Conservation (phyloP, 176 grass and related monocot species). For the Aegilops speltoides region DNA sequence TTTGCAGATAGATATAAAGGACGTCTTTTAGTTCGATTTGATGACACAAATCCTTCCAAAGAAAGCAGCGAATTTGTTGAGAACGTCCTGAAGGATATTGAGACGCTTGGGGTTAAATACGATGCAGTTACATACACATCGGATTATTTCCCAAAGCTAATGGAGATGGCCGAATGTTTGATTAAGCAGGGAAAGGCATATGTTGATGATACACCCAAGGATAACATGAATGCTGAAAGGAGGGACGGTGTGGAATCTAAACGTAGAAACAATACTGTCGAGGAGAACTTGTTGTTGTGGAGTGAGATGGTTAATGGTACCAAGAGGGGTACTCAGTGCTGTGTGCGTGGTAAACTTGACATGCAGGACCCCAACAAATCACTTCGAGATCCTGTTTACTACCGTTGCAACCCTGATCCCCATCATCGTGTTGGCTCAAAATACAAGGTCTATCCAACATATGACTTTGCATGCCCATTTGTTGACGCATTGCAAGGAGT, state of each 20-base stretch:
- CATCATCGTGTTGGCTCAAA: conserved; percentile 77
- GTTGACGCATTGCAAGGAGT: conserved; percentile 74
- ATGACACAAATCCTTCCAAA: conserved; percentile 94
- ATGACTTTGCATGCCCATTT: conserved; percentile 95
- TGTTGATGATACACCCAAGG: conserved; percentile 73
- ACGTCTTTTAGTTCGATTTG: conserved; percentile 67
- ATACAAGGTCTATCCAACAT: conserved; percentile 89
- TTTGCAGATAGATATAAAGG: conserved; percentile 89
- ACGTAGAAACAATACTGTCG: conserved; percentile 59
- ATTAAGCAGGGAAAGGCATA: conserved; percentile 81
- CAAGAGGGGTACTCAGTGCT: conserved; percentile 68
- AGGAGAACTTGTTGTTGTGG: conserved; percentile 67
- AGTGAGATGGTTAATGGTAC: conserved; percentile 75
- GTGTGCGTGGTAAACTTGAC: conserved; percentile 74
- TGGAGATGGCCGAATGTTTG: conserved; percentile 73
- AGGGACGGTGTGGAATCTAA: conserved; percentile 68
- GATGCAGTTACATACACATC: conserved; percentile 74
- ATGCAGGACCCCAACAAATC: conserved; percentile 89
- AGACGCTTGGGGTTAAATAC: conserved; percentile 72
- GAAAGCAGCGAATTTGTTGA: conserved; percentile 88
- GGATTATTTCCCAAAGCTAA: conserved; percentile 68
- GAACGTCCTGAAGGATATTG: conserved; percentile 72
- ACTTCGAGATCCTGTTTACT: conserved; percentile 82
- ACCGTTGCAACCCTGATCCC: conserved; percentile 60
- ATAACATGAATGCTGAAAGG: conserved; percentile 77